Percentiles rank a stretch among this genome's conserved stretches.
Conservation (phyloP, 2,329 filamentous ascomycete genomes). For the Paecilomyces sp. region DNA sequence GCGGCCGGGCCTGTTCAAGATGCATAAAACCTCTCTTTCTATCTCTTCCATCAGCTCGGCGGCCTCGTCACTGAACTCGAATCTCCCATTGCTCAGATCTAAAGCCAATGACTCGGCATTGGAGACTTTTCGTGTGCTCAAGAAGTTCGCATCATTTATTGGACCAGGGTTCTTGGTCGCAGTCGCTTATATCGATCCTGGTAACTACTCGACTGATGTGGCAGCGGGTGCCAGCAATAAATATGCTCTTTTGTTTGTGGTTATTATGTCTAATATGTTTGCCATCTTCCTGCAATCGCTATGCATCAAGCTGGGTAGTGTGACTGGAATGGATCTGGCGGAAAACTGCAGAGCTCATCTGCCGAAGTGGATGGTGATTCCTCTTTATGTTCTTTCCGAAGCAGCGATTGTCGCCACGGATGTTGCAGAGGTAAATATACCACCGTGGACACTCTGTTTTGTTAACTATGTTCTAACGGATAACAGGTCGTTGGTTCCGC, state of each 20-base stretch:
- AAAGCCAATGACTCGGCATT: neutral
- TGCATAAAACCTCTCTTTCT: neutral
- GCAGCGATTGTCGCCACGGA: slow-evolving; percentile 65
- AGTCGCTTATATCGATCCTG: slow-evolving; percentile 44
- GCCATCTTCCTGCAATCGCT: slow-evolving; percentile 42
- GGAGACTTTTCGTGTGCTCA: slow-evolving; percentile 8
- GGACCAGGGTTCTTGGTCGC: slow-evolving; percentile 43
- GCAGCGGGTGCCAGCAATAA: slow-evolving; percentile 38
- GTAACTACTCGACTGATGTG: slow-evolving; percentile 45
- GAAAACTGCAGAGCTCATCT: slow-evolving; percentile 60
- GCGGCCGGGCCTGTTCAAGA: neutral
- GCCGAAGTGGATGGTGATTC: slow-evolving; percentile 57
- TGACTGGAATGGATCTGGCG: slow-evolving; percentile 61
- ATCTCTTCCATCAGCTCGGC: neutral
- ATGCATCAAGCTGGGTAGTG: slow-evolving; percentile 57
- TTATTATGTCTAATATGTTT: slow-evolving; percentile 42
- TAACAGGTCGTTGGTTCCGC: slow-evolving; percentile 51
- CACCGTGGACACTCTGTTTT: neutral
- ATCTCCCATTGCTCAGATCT: neutral
- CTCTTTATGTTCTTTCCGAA: slow-evolving; percentile 59
- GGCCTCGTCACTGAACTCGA: neutral
- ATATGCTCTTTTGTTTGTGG: slow-evolving; percentile 40
- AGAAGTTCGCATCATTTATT: slow-evolving; percentile 38
- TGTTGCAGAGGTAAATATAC: slow-evolving; percentile 52
- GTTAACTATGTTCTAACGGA: neutral